Percentiles rank a stretch among this genome's conserved stretches.
These are phyloP conservation scores for Austroboletus sp. DNA, from an alignment of 1,284 basidiomycete species.

Conservation along the genomic window DNA sequence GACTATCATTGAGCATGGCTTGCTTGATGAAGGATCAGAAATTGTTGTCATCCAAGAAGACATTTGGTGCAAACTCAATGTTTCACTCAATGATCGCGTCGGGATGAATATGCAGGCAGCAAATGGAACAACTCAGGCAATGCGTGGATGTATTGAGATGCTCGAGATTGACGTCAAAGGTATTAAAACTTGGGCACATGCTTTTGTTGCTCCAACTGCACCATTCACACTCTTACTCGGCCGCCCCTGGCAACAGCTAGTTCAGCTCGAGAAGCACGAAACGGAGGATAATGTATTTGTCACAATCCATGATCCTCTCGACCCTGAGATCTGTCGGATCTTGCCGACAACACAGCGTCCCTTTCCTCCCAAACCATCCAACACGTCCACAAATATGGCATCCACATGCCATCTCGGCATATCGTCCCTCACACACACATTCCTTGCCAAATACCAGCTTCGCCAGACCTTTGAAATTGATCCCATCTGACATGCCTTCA, in stretches of 20 bases:
- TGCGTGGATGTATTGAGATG: conserved; percentile 9
- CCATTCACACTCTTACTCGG: conserved; percentile 17
- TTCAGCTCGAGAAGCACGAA: background rate
- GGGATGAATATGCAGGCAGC: conserved; percentile 19
- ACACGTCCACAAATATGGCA: too few relatives aligned
- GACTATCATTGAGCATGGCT: rapidly evolving
- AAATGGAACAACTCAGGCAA: conserved; percentile 10
- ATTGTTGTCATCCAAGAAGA: conserved; percentile 7
- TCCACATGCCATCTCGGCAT: background rate
- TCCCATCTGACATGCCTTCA: background rate
- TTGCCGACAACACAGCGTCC: background rate
- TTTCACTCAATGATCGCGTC: background rate
- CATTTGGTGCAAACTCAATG: background rate
- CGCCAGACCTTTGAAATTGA: background rate
- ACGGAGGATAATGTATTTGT: conserved; percentile 2
- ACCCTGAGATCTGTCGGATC: background rate
- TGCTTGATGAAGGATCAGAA: conserved; percentile 11
- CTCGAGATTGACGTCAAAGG: conserved; percentile 13
- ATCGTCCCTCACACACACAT: too few relatives aligned
- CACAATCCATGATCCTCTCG: conserved; percentile 4
- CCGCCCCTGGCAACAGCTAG: conserved; percentile 16
- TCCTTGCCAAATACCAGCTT: background rate
- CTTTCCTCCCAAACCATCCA: too few relatives aligned
- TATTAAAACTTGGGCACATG: conserved; percentile 19
- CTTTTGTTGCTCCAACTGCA: conserved; percentile 13